phyloP scores from a whole-genome alignment of 345 rosid genomes.

The Populus deltoides region DNA sequence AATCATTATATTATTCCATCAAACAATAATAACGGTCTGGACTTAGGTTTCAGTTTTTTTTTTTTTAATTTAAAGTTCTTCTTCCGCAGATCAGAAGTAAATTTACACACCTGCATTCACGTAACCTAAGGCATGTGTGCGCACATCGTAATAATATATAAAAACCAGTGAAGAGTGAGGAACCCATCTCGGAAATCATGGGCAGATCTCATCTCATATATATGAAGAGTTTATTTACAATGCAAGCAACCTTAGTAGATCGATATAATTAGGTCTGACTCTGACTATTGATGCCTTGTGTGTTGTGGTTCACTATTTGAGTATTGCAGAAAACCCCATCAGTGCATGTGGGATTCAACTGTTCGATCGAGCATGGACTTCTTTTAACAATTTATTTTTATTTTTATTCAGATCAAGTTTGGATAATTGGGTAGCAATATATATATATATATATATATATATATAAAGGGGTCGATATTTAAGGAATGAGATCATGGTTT shows the following conservation, averaged over 20 bases:
- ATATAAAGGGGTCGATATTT: neutral
- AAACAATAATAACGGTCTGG: no score
- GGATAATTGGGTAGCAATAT: neutral
- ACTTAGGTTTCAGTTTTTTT: no score
- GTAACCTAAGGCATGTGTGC: neutral
- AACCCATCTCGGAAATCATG: conserved; percentile 24
- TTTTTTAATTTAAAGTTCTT: no score
- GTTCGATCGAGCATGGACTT: neutral
- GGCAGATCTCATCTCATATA: conserved; percentile 17
- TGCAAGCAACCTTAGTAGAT: neutral
- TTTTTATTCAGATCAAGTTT: no score
- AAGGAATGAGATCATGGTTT: neutral
- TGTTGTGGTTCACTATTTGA: neutral
- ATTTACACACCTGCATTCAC: neutral
- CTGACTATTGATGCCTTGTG: neutral
- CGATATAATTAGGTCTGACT: conserved; percentile 13
- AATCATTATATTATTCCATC: no score
- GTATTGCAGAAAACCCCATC: no score
- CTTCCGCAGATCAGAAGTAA: neutral
- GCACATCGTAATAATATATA: neutral
- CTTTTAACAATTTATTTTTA: no score
- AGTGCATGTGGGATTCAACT: neutral
- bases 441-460: no score
- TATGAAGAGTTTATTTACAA: conserved; percentile 1
- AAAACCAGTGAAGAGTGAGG: neutral